A percentile compares a stretch with the other conserved stretches of the same genome.
These are phyloP conservation scores for Exophiala spinifera DNA, from an alignment of 2,329 filamentous ascomycete species.

Conservation along the genomic window DNA sequence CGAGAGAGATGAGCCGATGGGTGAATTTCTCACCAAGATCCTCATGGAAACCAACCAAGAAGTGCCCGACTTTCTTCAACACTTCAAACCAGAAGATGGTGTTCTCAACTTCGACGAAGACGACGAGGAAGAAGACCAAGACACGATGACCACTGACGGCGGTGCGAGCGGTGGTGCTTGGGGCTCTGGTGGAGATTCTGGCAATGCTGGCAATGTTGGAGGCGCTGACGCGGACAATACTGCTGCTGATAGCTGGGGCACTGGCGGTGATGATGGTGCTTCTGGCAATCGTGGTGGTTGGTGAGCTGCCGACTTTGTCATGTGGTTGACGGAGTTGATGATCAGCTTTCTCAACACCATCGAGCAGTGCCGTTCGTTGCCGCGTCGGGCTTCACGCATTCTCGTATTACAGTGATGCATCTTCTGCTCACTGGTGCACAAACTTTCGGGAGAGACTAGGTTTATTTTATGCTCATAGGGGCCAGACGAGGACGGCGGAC, in stretches of 20 bases:
- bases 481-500: too few species aligned
- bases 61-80: slow-evolving; percentile 76
- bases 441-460: neutral
- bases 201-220: slow-evolving; percentile 8
- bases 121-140: slow-evolving; percentile 49
- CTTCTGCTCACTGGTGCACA: neutral
- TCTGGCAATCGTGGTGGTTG: slow-evolving; percentile 2
- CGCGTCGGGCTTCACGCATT: neutral
- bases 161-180: slow-evolving; percentile 21
- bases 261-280: neutral
- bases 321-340: neutral
- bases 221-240: too few species aligned
- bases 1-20: slow-evolving; percentile 70
- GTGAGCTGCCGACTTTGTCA: neutral
- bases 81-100: slow-evolving; percentile 48
- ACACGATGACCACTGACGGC: slow-evolving; percentile 25
- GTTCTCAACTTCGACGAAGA: slow-evolving; percentile 54
- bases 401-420: neutral
- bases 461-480: neutral
- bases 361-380: neutral
- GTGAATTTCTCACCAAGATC: slow-evolving; percentile 70
- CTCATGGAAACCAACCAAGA: slow-evolving; percentile 75
- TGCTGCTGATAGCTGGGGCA: slow-evolving; percentile 8
- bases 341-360: neutral
- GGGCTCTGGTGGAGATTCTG: slow-evolving; percentile 15